Conservation (phyloP, 352 stramenopile genomes). For the Globisporangium spiculum region DNA sequence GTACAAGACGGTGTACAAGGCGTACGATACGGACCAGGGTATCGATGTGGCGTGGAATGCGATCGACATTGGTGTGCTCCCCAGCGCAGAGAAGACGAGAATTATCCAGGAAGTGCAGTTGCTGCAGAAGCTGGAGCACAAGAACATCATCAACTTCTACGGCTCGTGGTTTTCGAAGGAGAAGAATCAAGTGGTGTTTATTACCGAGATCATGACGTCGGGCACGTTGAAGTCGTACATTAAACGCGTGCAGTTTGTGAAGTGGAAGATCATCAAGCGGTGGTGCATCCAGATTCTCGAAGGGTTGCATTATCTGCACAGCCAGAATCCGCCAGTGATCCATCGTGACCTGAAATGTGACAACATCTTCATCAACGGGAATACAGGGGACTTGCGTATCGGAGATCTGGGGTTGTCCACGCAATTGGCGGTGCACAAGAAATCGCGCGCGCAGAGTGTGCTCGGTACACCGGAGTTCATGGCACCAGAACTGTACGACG, state of each 20-base stretch:
- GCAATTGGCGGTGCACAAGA: constrained; percentile 75
- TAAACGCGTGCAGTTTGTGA: constrained; percentile 96
- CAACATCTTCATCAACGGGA: constrained; percentile 99
- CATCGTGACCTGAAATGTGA: constrained; percentile 94
- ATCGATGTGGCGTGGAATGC: constrained; percentile 99
- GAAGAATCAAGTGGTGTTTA: constrained; percentile 98
- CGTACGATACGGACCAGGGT: constrained; percentile 98
- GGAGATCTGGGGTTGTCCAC: constrained; percentile 94
- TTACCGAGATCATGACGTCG: constrained; percentile 98
- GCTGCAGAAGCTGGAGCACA: constrained; percentile 96
- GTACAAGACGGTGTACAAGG: constrained; percentile 92
- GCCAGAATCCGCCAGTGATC: constrained; percentile 87
- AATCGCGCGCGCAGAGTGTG: constrained; percentile 87
- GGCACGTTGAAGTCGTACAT: constrained; percentile 96
- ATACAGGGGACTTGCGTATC: constrained; percentile 97
- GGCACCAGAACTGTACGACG: constrained; percentile 98
- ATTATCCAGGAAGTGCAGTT: constrained; percentile 98
- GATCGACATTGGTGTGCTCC: constrained; percentile 96
- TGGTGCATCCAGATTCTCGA: constrained; percentile 98
- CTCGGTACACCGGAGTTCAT: constrained; percentile 99
- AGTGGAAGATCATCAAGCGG: constrained; percentile 98
- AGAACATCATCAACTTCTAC: constrained; percentile 99
- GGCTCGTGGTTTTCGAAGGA: constrained; percentile 98
- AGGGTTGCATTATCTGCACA: constrained; percentile 92
- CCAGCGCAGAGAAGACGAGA: constrained; percentile 91